Conservation (phyloP, 306 rosid species). For the Sesbania bispinosa region DNA sequence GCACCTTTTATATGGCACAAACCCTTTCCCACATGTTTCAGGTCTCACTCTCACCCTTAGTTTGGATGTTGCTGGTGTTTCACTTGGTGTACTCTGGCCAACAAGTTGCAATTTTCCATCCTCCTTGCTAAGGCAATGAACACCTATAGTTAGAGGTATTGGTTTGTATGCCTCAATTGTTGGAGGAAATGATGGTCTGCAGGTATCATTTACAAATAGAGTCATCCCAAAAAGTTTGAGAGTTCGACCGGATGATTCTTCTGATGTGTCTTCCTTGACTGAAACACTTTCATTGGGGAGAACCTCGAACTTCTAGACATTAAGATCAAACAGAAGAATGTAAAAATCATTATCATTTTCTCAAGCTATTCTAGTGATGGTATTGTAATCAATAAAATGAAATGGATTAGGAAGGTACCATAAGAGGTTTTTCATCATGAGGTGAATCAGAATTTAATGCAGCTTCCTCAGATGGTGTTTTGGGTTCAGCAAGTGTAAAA, state of each 20-base stretch:
- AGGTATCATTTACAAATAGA: conserved; percentile 38
- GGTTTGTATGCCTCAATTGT: conserved; percentile 29
- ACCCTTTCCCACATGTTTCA: conserved; percentile 45
- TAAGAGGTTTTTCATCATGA: conserved; percentile 27
- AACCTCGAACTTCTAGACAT: conserved; percentile 43
- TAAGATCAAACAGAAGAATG: conserved; percentile 14
- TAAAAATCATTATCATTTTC: not conserved
- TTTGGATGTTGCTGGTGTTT: conserved; percentile 24
- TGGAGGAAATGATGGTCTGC: conserved; percentile 30
- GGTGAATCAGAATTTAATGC: conserved; percentile 19
- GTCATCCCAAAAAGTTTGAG: conserved; percentile 81
- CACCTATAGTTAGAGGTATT: not conserved
- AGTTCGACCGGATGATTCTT: conserved; percentile 35
- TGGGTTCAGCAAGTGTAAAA: conserved; percentile 28
- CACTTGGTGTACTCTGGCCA: not conserved
- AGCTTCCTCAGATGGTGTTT: conserved; percentile 37
- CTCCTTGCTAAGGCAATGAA: not conserved
- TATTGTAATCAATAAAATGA: not conserved
- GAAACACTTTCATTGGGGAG: conserved; percentile 20
- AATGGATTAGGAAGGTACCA: conserved; percentile 39
- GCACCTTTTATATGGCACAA: conserved; percentile 72
- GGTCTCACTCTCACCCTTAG: conserved; percentile 31
- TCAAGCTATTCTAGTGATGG: not conserved
- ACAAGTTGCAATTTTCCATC: conserved; percentile 22
- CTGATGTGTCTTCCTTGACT: conserved; percentile 32